Percentiles rank a stretch among this genome's conserved stretches.
phyloP scores from a whole-genome alignment of 192 early-diverging fungal genomes.

The Rhizophagus prolifer region DNA sequence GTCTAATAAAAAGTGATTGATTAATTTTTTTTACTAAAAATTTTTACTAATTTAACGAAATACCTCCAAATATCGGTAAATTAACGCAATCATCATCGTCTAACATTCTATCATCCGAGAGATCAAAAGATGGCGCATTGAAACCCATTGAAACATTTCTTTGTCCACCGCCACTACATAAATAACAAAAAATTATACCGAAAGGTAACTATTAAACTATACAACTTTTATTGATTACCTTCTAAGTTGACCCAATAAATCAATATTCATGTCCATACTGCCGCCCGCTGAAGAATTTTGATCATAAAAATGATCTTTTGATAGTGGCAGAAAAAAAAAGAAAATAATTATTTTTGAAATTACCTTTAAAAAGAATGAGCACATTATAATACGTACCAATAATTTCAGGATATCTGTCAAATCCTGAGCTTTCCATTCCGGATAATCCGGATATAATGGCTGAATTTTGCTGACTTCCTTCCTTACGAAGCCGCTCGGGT shows the following conservation, averaged over 20 bases:
- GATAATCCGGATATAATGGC: not conserved
- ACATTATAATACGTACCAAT: not conserved
- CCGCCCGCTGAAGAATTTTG: not conserved
- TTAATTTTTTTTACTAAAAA: not conserved
- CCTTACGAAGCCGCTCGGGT: not conserved
- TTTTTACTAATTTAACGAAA: too few relatives aligned
- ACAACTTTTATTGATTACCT: not conserved
- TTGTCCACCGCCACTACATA: not conserved
- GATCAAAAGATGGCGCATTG: not conserved
- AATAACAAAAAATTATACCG: not conserved
- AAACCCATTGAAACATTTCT: not conserved
- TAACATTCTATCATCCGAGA: not conserved
- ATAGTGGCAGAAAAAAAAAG: too few relatives aligned
- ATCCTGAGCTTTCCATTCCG: not conserved
- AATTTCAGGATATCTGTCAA: not conserved
- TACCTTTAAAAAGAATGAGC: too few relatives aligned
- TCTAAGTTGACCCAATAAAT: not conserved
- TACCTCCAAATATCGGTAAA: constrained; percentile 16
- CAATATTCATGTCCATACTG: not conserved
- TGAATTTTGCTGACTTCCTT: not conserved
- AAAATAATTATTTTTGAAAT: too few relatives aligned
- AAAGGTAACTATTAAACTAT: not conserved
- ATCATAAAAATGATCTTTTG: not conserved
- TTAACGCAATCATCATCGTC: not conserved
- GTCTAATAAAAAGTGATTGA: not conserved